A percentile compares a stretch with the other conserved stretches of the same genome.
phyloP scores from a whole-genome alignment of 2,329 filamentous ascomycete genomes.

The Ophiostoma sp. region DNA sequence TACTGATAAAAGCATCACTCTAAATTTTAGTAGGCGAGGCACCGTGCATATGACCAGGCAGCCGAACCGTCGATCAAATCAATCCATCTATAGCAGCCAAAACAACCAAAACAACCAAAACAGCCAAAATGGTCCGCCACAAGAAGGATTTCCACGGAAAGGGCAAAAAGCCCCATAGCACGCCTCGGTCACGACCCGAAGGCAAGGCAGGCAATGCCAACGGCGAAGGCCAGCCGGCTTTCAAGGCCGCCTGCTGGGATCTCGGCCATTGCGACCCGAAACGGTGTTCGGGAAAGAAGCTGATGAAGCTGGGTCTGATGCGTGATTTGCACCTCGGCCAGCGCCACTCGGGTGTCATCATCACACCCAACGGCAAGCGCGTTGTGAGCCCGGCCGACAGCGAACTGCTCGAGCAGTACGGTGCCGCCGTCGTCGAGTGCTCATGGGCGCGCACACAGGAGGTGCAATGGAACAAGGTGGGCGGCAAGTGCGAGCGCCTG shows the following conservation, averaged over 20 bases:
- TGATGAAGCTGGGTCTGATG: constrained; percentile 91
- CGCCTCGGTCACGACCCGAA: constrained; percentile 46
- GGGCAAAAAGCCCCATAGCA: constrained; percentile 64
- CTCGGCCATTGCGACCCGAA: constrained; percentile 97
- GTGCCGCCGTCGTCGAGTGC: constrained; percentile 93
- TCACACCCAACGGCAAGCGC: constrained; percentile 88
- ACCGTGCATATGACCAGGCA: not conserved
- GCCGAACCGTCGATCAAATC: not conserved
- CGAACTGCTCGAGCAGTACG: constrained; percentile 76
- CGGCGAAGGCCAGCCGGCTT: constrained; percentile 44
- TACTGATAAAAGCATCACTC: not conserved
- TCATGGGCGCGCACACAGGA: constrained; percentile 92
- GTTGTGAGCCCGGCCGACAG: constrained; percentile 78
- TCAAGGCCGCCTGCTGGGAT: constrained; percentile 97
- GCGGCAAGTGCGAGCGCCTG: constrained; percentile 85
- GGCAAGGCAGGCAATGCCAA: constrained; percentile 28
- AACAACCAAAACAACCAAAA: not conserved
- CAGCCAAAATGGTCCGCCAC: constrained; percentile 72
- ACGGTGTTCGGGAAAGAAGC: constrained; percentile 87
- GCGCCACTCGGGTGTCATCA: constrained; percentile 84
- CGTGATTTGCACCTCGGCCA: constrained; percentile 87
- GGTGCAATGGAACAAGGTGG: constrained; percentile 85
- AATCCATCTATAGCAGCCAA: not conserved
- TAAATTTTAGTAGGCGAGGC: not conserved
- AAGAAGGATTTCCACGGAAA: constrained; percentile 80